Base-by-base conservation (phyloP, 495 filamentous ascomycete genomes). In the Friedmanniomyces simplex region DNA sequence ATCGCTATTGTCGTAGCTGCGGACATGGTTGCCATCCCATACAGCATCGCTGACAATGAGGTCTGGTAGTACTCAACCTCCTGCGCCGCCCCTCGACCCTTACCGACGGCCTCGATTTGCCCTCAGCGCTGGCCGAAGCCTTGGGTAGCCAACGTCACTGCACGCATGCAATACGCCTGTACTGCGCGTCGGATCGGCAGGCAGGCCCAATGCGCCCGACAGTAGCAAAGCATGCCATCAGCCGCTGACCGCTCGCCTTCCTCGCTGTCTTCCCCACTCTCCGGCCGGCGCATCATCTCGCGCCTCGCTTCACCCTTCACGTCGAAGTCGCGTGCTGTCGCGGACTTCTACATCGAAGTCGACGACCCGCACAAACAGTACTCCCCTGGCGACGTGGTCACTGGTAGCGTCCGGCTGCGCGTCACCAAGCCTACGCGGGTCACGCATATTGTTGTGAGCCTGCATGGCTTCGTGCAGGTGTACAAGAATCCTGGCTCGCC, bases 351-450 rank as follows among this genome's bases (percentile, higher is more conserved):
- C 64, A 80, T 89, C 70, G 76, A 78, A 37, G 76, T 81, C n/a
- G 82, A 91, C 62, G 89, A 96, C 61, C 91, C 93, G 26, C 88
- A 93, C 74, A 85, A 87, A 52, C 82, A 87, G 50, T 96, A 96
- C 68, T 82, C 75, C 36, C 82, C 82, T 11, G 83, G 83, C 7
- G 83, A 86, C 65, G 63, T 72, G 20, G 76, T 85, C 50, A 80
- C 74, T 58, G 93, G 93, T 42, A 82, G 80, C 49, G 88, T 98
- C 0, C 74, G 89, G 25, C 73, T 97, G 52, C 88, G 84, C 47
- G 82, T 93, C 48, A 77, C 87, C 49, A 91, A 89, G 58, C 82
- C 90, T 24, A 70, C 93, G 54, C 82, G 88, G 66, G 84, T 96
- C 61, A 96, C 91, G 16, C 93, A 98, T 76, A 75, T 98, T 21